Percentiles rank a stretch among this genome's conserved stretches.
Conservation (phyloP, 176 grass and related monocot species). For the Musa troglodytarum region DNA sequence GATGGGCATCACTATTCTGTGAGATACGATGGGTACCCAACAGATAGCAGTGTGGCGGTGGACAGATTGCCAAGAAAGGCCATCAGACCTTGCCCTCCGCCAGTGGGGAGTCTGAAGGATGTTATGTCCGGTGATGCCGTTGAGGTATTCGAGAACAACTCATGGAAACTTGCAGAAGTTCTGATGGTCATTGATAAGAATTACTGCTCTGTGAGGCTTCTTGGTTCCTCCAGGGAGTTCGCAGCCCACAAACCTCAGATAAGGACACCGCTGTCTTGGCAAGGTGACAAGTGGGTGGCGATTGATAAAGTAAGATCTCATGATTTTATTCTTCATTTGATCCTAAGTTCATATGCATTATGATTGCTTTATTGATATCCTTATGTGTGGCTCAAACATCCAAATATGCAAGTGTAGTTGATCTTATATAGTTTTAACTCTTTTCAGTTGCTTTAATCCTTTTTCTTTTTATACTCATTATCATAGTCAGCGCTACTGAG, state of each 20-base stretch:
- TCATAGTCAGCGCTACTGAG: no score
- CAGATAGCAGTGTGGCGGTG: conserved; percentile 7
- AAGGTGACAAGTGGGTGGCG: conserved; percentile 54
- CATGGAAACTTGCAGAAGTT: conserved; percentile 56
- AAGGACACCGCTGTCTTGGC: conserved; percentile 48
- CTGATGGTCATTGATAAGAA: conserved; percentile 31
- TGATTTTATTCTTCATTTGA: no score
- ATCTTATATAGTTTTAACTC: no score
- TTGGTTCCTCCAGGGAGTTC: conserved; percentile 50
- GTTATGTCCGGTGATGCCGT: conserved; percentile 34
- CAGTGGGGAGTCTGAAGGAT: conserved; percentile 8
- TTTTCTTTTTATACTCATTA: no score
- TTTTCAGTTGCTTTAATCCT: no score
- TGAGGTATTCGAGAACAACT: conserved; percentile 57
- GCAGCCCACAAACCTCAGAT: conserved; percentile 33
- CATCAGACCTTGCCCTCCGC: conserved; percentile 40
- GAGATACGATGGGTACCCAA: conserved; percentile 20
- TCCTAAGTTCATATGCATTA: no score
- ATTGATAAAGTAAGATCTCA: conserved; percentile 42
- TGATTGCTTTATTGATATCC: no score
- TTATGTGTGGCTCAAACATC: no score
- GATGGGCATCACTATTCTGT: conserved; percentile 59
- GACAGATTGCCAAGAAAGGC: conserved; percentile 54
- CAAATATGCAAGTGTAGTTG: no score
- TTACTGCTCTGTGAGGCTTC: conserved; percentile 46